phyloP scores from a whole-genome alignment of 768 basidiomycete species.

The Inosperma sp. region DNA sequence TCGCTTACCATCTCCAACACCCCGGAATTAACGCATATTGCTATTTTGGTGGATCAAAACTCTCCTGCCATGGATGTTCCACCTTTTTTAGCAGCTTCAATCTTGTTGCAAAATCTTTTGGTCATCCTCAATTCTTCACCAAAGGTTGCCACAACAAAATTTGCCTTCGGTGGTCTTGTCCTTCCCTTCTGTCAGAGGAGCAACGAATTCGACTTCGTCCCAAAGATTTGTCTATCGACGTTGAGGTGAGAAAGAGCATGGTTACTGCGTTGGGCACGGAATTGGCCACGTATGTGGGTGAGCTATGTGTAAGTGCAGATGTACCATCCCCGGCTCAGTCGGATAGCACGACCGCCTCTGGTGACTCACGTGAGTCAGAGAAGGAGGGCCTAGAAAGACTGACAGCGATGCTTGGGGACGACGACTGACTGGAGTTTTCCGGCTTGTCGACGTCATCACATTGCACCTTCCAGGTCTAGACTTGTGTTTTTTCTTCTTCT shows the following conservation, averaged over 20 bases:
- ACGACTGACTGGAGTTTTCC: too few relatives aligned
- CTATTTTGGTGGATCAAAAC: constrained; percentile 6
- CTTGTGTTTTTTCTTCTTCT: too few relatives aligned
- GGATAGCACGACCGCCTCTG: not conserved
- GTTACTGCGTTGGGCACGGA: not conserved
- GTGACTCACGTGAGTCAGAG: not conserved
- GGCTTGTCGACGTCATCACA: not conserved
- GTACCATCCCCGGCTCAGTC: not conserved
- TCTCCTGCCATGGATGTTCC: constrained; percentile 5
- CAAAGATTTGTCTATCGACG: not conserved
- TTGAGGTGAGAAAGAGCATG: not conserved
- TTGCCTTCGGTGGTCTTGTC: constrained; percentile 4
- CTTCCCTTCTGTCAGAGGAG: not conserved
- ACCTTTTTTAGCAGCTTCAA: constrained; percentile 7
- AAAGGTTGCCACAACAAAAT: constrained; percentile 5
- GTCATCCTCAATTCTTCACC: constrained; percentile 5
- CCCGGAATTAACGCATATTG: not conserved
- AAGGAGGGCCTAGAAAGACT: too few relatives aligned
- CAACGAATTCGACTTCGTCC: not conserved
- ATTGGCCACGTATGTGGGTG: not conserved
- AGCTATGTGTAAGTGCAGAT: not conserved
- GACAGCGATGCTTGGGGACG: too few relatives aligned
- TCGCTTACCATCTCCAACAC: constrained; percentile 5
- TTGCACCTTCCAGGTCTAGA: not conserved
- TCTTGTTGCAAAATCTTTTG: constrained; percentile 1